phyloP scores from a whole-genome alignment of 768 basidiomycete genomes.

The Filobasidium floriforme region DNA sequence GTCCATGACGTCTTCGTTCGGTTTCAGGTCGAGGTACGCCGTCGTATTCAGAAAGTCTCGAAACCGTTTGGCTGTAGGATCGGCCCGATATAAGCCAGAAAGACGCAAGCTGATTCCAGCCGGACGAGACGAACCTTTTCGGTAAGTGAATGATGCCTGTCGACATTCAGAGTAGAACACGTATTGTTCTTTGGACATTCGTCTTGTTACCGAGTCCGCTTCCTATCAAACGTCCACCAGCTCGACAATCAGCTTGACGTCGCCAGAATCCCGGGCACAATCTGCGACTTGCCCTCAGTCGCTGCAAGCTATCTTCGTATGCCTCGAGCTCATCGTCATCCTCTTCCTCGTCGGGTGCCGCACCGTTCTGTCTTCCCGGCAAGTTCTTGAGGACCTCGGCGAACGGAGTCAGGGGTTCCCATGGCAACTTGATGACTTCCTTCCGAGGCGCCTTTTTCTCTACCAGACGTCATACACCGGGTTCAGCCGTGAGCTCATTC shows the following conservation, averaged over 20 bases:
- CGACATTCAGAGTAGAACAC: conserved; percentile 94
- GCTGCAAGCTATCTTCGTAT: conserved; percentile 83
- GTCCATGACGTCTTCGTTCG: conserved; percentile 89
- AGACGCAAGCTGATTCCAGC: conserved; percentile 39
- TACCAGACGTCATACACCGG: background rate
- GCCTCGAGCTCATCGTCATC: conserved; percentile 95
- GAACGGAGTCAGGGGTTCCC: conserved; percentile 89
- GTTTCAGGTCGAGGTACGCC: conserved; percentile 73
- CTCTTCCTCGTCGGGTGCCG: conserved; percentile 57
- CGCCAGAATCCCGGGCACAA: background rate
- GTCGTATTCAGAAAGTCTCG: conserved; percentile 88
- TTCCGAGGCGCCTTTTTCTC: conserved; percentile 72
- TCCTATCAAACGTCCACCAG: conserved; percentile 52
- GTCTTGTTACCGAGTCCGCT: conserved; percentile 86
- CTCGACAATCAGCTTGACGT: background rate
- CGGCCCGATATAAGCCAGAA: background rate
- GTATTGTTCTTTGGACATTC: conserved; percentile 96
- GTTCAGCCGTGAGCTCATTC: background rate
- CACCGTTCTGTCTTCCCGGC: conserved; percentile 9
- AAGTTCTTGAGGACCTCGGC: conserved; percentile 62
- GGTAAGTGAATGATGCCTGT: conserved; percentile 92
- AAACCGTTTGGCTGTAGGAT: conserved; percentile 72
- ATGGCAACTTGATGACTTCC: conserved; percentile 88
- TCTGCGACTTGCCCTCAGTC: conserved; percentile 57
- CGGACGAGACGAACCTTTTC: conserved; percentile 62